phyloP scores from a whole-genome alignment of 2,329 filamentous ascomycete species.

The Monascus ruber region DNA sequence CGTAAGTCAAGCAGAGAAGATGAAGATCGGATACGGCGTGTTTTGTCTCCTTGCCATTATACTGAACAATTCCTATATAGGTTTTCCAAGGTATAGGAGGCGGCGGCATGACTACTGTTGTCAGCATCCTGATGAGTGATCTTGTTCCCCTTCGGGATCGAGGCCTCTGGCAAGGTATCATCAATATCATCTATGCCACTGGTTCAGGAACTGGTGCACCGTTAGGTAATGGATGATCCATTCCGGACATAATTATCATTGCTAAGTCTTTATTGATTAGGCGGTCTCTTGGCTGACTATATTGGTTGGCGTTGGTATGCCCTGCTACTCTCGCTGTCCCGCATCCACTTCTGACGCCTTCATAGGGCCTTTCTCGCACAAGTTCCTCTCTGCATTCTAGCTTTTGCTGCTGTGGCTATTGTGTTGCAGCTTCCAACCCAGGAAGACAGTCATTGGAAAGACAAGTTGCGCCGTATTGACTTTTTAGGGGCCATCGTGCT shows the following conservation, averaged over 20 bases:
- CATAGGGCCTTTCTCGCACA: slow-evolving; percentile 59
- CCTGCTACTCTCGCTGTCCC: slow-evolving; percentile 2
- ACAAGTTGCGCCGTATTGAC: slow-evolving; percentile 58
- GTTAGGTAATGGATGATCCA: slow-evolving; percentile 34
- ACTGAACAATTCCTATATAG: slow-evolving; percentile 10
- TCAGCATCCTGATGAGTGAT: slow-evolving; percentile 59
- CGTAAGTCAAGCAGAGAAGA: slow-evolving; percentile 17
- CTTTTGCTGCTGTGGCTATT: slow-evolving; percentile 53
- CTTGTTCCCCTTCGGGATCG: slow-evolving; percentile 57
- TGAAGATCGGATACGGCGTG: background rate
- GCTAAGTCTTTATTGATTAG: slow-evolving; percentile 7
- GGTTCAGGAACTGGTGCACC: slow-evolving; percentile 61
- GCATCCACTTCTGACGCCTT: slow-evolving; percentile 5
- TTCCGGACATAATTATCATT: background rate
- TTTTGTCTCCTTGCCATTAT: slow-evolving; percentile 1
- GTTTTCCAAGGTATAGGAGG: slow-evolving; percentile 55
- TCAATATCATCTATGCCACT: slow-evolving; percentile 60
- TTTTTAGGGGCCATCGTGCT: slow-evolving; percentile 60
- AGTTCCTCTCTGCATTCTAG: slow-evolving; percentile 55
- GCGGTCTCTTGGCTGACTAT: slow-evolving; percentile 58
- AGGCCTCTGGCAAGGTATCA: slow-evolving; percentile 61
- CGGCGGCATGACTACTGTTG: slow-evolving; percentile 60
- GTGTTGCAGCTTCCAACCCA: slow-evolving; percentile 50
- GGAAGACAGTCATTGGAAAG: slow-evolving; percentile 50
- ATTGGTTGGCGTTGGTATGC: slow-evolving; percentile 63